A percentile compares a stretch with the other conserved stretches of the same genome.
Evolutionary conservation across 2,329 filamentous ascomycete species (phyloP).

Genomic region (Arthrinium phaeospermum): DNA sequence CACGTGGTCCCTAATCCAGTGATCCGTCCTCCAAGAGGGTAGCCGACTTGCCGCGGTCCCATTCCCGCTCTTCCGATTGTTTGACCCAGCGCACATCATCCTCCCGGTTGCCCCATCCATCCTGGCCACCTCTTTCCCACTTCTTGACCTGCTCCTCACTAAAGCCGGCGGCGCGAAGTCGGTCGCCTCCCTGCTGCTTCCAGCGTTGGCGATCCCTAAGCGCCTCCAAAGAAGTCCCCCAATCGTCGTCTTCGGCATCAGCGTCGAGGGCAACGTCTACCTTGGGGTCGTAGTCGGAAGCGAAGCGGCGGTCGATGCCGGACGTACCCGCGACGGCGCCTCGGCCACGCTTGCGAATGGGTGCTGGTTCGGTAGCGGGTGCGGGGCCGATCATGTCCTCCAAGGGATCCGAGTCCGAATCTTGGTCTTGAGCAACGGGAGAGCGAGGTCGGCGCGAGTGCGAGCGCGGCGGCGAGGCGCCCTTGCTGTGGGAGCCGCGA

Average conservation of each 20-base stretch:
- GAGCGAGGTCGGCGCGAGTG: conserved; percentile 27
- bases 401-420: conserved; percentile 71
- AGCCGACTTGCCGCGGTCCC: conserved; percentile 60
- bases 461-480: background rate
- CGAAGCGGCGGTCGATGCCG: conserved; percentile 83
- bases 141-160: conserved; percentile 74
- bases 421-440: conserved; percentile 25
- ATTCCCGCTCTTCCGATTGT: conserved; percentile 66
- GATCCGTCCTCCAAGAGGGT: background rate
- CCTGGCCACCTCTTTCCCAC: conserved; percentile 70
- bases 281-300: conserved; percentile 64
- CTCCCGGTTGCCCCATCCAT: conserved; percentile 47
- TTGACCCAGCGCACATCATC: conserved; percentile 76
- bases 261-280: conserved; percentile 60
- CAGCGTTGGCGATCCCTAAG: conserved; percentile 81
- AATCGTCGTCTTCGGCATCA: conserved; percentile 64
- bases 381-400: conserved; percentile 80
- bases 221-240: conserved; percentile 81
- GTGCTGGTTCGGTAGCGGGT: conserved; percentile 51
- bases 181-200: conserved; percentile 75
- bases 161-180: conserved; percentile 80
- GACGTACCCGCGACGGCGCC: conserved; percentile 67
- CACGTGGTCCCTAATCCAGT: background rate
- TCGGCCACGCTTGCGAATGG: conserved; percentile 68
- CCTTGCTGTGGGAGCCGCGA: conserved; percentile 8